phyloP scores from a whole-genome alignment of 2,329 filamentous ascomycete genomes.

The Penicillium expansum region DNA sequence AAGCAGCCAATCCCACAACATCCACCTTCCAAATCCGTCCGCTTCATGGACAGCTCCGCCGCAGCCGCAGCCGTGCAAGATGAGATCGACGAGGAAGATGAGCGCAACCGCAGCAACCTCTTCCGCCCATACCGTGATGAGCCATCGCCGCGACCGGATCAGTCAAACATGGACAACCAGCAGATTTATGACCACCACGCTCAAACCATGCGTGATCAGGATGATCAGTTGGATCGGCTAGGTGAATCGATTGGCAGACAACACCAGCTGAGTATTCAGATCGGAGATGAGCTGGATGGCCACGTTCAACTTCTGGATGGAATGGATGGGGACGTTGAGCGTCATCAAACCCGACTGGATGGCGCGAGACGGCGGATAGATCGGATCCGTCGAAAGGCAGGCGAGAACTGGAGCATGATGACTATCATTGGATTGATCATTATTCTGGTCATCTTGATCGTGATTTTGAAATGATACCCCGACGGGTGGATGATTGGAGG shows the following conservation, averaged over 20 bases:
- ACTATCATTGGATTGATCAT: constrained; percentile 79
- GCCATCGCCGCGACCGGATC: constrained; percentile 50
- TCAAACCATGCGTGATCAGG: constrained; percentile 80
- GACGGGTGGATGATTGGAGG: not conserved
- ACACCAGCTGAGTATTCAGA: constrained; percentile 89
- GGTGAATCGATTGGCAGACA: constrained; percentile 86
- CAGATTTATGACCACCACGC: constrained; percentile 85
- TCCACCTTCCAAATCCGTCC: constrained; percentile 68
- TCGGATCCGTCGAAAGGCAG: constrained; percentile 68
- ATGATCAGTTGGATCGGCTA: constrained; percentile 84
- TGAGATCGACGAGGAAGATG: constrained; percentile 48
- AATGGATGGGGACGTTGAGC: constrained; percentile 76
- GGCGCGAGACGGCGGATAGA: constrained; percentile 71
- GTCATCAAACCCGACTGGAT: constrained; percentile 73
- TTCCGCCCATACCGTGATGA: constrained; percentile 61
- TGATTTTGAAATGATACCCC: constrained; percentile 65
- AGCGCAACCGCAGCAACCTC: constrained; percentile 56
- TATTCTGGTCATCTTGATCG: constrained; percentile 76
- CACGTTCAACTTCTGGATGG: constrained; percentile 89
- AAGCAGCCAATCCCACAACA: constrained; percentile 46
- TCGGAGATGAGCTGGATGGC: constrained; percentile 90
- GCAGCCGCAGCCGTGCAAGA: constrained; percentile 30
- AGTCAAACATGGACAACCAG: constrained; percentile 66
- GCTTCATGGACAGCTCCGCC: constrained; percentile 69
- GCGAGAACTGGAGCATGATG: constrained; percentile 84